Evolutionary conservation across 2,329 filamentous ascomycete genomes (phyloP), one percentile per base, ranked within the genome.

Genomic region (Cadophora sp.): DNA sequence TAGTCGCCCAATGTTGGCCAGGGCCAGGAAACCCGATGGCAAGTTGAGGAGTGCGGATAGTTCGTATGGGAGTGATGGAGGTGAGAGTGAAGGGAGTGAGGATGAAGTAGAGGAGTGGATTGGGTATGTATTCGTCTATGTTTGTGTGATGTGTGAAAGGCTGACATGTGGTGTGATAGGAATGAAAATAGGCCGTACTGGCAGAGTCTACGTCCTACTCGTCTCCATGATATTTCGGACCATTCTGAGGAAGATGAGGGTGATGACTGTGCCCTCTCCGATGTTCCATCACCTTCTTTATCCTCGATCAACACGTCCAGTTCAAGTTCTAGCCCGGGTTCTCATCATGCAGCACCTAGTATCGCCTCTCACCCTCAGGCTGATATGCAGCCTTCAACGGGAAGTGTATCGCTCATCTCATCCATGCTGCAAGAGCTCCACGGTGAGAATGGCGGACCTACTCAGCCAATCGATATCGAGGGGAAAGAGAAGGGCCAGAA

Each of bases 41-140:
- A 59, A 51, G 45, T n/a, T 65, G 50, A 59, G 58, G 24, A 65
- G 66, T 62, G 50, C 56, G 11, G 66, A 67, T 59, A 62, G 58
- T 41, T 67, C 66, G 22, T 67, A 67, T 53, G 66, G 59, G 33
- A 56, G 22, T 20, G 51, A 56, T n/a, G 50, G 22, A n/a, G 48
- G 39, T 47, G 62, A 64, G 22, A 50, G 51, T 3, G 62, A 58
- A 27, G 50, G 50, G 16, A 39, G 36, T 39, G 36, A 13, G 4
- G 36, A 9, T 39, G 50, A 53, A 16, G 41, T 45, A 1, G 50
- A 53, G 50, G 50, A 53, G 8, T 53, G 50, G 50, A 24, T 33
- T 22, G 50, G 50, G 50, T 53, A 30, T 45, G 39, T 56, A 9
- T 39, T 39, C 4, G 36, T 39, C 36, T 39, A 9, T 11, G 4